Percentiles rank a stretch among this genome's conserved stretches.
phyloP scores from a whole-genome alignment of 108 stramenopile species.

The Hondaea fermentalgiana region DNA sequence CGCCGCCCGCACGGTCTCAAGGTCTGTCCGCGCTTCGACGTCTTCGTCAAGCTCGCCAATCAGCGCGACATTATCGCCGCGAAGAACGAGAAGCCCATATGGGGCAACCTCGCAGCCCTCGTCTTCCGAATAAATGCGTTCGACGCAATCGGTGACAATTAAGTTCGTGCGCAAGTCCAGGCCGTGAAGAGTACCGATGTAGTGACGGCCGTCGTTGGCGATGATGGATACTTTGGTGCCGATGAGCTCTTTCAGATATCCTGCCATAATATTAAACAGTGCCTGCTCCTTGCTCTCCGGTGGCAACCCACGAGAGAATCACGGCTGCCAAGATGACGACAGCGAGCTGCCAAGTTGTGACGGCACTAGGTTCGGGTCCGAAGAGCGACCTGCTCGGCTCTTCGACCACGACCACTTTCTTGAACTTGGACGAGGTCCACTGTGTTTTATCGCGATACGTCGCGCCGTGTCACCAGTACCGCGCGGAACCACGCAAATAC shows the following conservation, averaged over 20 bases:
- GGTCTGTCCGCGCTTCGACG: not conserved
- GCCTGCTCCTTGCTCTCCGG: not conserved
- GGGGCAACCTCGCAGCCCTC: not conserved
- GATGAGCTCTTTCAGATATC: not conserved
- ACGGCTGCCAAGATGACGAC: no score
- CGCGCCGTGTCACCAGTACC: no score
- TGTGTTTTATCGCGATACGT: not conserved
- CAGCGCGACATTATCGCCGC: not conserved
- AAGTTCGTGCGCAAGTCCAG: not conserved
- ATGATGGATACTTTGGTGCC: not conserved
- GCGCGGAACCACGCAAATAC: no score
- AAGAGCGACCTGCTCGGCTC: not conserved
- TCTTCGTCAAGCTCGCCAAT: conserved; percentile 7
- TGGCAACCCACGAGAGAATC: no score
- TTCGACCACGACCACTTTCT: not conserved
- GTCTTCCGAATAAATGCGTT: not conserved
- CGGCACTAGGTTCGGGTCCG: no score
- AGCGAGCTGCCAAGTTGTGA: no score
- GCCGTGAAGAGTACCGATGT: not conserved
- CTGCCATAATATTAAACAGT: not conserved
- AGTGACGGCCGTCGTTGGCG: not conserved
- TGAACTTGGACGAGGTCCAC: not conserved
- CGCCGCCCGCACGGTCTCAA: not conserved
- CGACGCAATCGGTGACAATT: not conserved
- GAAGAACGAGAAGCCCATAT: not conserved